These are phyloP conservation scores for Leccinum fibrillosum DNA, from an alignment of 768 basidiomycete species.

Conservation along the genomic window DNA sequence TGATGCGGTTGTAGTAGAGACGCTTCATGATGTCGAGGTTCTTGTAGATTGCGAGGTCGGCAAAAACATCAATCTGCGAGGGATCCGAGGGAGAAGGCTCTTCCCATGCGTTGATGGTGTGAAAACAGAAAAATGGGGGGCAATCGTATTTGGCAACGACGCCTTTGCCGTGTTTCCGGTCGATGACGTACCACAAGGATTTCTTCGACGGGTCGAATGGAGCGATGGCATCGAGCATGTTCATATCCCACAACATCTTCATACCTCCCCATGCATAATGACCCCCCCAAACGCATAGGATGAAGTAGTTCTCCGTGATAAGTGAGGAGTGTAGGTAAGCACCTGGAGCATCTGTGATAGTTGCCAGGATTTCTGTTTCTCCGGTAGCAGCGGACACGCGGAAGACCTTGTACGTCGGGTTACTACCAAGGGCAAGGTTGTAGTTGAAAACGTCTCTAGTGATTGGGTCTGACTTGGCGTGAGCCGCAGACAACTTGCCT, in stretches of 20 bases:
- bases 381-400: slow-evolving; percentile 31
- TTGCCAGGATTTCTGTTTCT: slow-evolving; percentile 33
- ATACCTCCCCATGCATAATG: slow-evolving; percentile 28
- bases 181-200: slow-evolving; percentile 37
- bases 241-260: slow-evolving; percentile 31
- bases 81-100: slow-evolving; percentile 19
- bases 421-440: slow-evolving; percentile 28
- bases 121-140: slow-evolving; percentile 40
- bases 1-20: slow-evolving; percentile 31
- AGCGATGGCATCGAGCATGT: slow-evolving; percentile 32
- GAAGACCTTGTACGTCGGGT: slow-evolving; percentile 33
- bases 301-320: slow-evolving; percentile 36
- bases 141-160: slow-evolving; percentile 36
- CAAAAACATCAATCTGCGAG: slow-evolving; percentile 30
- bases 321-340: slow-evolving; percentile 38
- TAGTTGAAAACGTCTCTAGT: slow-evolving; percentile 38
- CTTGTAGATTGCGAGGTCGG: slow-evolving; percentile 36
- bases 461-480: slow-evolving; percentile 35
- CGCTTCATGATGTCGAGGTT: slow-evolving; percentile 32
- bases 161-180: slow-evolving; percentile 34
- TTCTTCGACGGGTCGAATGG: slow-evolving; percentile 28
- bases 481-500: slow-evolving; percentile 34
- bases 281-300: slow-evolving; percentile 35
- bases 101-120: slow-evolving; percentile 40
- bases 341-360: slow-evolving; percentile 36